Base-by-base conservation (phyloP, 148 eudicot species). In the Pharnaceum exiguum region DNA sequence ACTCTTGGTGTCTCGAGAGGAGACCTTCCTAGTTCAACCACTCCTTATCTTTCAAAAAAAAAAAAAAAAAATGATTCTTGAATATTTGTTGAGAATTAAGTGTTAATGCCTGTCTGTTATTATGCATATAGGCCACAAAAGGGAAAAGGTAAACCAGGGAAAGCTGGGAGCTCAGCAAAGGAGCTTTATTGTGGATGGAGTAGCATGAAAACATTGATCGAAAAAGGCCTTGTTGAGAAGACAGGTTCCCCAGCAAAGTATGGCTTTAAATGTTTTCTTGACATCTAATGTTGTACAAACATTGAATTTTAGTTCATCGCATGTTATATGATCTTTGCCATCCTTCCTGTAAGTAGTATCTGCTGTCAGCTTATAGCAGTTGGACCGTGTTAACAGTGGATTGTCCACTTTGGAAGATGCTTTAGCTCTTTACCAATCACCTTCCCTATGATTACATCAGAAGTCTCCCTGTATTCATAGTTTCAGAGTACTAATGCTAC, bases 181-280 rank as follows among this genome's bases (percentile, higher is more conserved):
- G 89, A 88, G 23, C 88, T 86, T 88, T 93, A 93, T 56, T 85
- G 83, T 59, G 99, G 99, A 72, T 93, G 99, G 99, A 88, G 72
- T 70, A 69, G 84, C 75, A 93, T 93, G 99, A 75, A 66, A 57
- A 88, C 79, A 43, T 73, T 93, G 48, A 62, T 88, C 48, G 71
- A 57, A 27, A 83, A 89, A 79, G 84, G 89, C 54, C 82, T 93
- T 52, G 89, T 85, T 56, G 82, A 65, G 27, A 93, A 83, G 76
- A 79, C 83, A 43, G 85, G 90, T 62, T 72, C 81, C 75, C 99
- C 99, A 16, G 99, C 99, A 46, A 93, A 88, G 99, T 93, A 88
- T 74, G 78, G 11, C 49, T 69, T 26, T 33, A 49, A 29, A 57
- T 45, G 49, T 56, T 67, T 59, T 37, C 32, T 57, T 43, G 52